Evolutionary conservation across 2,329 filamentous ascomycete species (phyloP).

Genomic region (Arthrobotrys sphaeroides): DNA sequence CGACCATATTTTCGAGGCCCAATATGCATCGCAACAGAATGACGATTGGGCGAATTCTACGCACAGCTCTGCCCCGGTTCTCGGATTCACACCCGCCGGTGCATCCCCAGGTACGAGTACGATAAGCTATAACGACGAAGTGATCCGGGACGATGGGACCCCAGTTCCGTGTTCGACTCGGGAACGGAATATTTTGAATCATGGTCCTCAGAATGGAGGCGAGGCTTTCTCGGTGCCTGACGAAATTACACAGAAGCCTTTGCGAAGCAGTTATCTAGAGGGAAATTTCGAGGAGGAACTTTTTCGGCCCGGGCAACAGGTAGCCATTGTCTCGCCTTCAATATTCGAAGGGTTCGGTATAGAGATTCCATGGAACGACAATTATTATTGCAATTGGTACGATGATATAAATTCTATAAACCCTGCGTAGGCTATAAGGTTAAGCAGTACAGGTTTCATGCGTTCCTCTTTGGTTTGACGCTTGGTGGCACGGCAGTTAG

Average conservation of each 20-base stretch:
- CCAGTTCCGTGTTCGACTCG: neutral
- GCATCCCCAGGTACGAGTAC: too few relatives aligned
- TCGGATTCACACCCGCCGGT: too few relatives aligned
- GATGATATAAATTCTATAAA: neutral
- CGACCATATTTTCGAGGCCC: neutral
- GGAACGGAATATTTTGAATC: neutral
- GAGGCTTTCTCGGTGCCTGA: neutral
- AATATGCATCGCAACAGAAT: too few relatives aligned
- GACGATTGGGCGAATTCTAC: too few relatives aligned
- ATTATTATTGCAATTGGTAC: slow-evolving; percentile 8
- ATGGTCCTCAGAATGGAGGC: neutral
- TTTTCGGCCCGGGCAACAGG: neutral
- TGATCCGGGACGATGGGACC: neutral
- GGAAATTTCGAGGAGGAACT: neutral
- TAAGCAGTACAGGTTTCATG: too few relatives aligned
- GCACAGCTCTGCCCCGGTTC: too few relatives aligned
- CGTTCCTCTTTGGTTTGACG: neutral
- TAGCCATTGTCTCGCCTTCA: slow-evolving; percentile 12
- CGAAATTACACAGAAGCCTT: neutral
- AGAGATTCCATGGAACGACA: slow-evolving; percentile 8
- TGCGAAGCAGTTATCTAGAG: neutral
- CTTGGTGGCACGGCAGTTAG: neutral
- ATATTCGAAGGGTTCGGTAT: slow-evolving; percentile 28
- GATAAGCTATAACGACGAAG: too few relatives aligned
- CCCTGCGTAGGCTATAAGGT: too few relatives aligned